Evolutionary conservation across 139 green algal genomes (phyloP), one percentile per base, ranked within the genome.

Genomic region (Axilococcus clingmanii): DNA sequence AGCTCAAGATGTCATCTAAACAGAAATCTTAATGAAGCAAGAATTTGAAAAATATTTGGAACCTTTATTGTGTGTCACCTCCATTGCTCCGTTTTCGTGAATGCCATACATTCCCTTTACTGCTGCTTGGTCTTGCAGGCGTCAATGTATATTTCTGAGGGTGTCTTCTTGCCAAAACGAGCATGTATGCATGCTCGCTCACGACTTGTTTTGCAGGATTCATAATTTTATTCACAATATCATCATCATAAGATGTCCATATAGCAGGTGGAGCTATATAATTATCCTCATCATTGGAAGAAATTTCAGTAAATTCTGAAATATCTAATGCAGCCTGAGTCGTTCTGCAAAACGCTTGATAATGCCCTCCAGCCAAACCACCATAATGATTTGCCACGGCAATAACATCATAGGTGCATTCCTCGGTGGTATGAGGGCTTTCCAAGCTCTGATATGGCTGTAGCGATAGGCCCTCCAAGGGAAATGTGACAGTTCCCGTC

Each of bases 381-480:
- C 66, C 66, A 49, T 51, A 48, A 55, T 74, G 66, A 51, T 74
- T 65, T 40, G 41, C 55, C 3, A 79, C 59, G 2, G 64, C 72
- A 53, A 62, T 79, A 17, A 80, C 48, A 51, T 80, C 65, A 40
- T 80, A 80, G 20, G 15, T 34, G 17, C 52, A 52, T 5, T 53
- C 56, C 1, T 29, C 46, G 0, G 47, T 43, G 15, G 23, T 16
- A 4, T 46, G 35, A 8, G 33, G 42, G 29, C 30, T 42, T 54
- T 71, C 68, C 0, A 61, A 58, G 7, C 58, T 63, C 17, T 49
- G 40, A 61, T 59, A 60, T 33, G 58, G 32, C 27, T 40, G 33
- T 31, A 74, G 46, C 17, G 52, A 24, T 20, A 77, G 51, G n/a
- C 52, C 60, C 29, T 65, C 38, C 23, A 78, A 53, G 7, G 72